phyloP scores from a whole-genome alignment of 495 filamentous ascomycete genomes.

The Podospora pseudoanserina region DNA sequence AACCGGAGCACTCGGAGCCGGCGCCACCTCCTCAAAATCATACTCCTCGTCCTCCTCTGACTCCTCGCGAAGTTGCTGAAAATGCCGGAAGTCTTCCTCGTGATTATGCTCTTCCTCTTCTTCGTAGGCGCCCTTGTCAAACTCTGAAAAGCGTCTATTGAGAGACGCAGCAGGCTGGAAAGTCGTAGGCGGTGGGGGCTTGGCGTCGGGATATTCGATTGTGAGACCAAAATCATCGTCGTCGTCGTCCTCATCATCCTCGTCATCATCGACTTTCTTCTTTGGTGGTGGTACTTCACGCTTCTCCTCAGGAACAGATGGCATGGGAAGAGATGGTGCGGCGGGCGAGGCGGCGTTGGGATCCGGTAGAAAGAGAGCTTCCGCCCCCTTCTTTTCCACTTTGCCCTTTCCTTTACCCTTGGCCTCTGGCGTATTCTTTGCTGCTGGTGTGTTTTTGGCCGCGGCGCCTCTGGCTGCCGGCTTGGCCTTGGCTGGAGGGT shows the following conservation, averaged over 20 bases:
- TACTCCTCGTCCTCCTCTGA: slow-evolving; percentile 15
- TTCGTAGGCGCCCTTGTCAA: background rate
- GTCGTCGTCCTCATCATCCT: slow-evolving; percentile 36
- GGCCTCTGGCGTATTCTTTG: slow-evolving; percentile 27
- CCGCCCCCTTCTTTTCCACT: background rate
- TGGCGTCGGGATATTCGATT: slow-evolving; percentile 12
- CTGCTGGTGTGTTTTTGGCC: slow-evolving; percentile 25
- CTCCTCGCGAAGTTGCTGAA: background rate
- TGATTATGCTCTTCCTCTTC: background rate
- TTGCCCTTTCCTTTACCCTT: slow-evolving; percentile 20
- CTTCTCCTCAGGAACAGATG: slow-evolving; percentile 26
- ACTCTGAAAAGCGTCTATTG: slow-evolving; percentile 5
- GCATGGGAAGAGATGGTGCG: slow-evolving; percentile 4
- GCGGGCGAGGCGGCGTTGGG: slow-evolving; percentile 5
- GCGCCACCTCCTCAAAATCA: slow-evolving; percentile 4
- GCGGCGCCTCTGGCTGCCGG: slow-evolving; percentile 21
- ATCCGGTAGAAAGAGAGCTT: slow-evolving; percentile 24
- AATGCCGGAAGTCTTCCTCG: slow-evolving; percentile 10
- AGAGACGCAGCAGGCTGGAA: background rate
- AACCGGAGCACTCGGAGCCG: background rate
- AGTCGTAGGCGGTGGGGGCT: background rate
- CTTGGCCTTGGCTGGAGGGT: slow-evolving; percentile 8
- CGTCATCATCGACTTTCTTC: slow-evolving; percentile 33
- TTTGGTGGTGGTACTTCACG: slow-evolving; percentile 20
- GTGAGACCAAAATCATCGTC: slow-evolving; percentile 25